Evolutionary conservation across 176 grass and related monocot species (phyloP).

Genomic region (Microstegium vimineum): DNA sequence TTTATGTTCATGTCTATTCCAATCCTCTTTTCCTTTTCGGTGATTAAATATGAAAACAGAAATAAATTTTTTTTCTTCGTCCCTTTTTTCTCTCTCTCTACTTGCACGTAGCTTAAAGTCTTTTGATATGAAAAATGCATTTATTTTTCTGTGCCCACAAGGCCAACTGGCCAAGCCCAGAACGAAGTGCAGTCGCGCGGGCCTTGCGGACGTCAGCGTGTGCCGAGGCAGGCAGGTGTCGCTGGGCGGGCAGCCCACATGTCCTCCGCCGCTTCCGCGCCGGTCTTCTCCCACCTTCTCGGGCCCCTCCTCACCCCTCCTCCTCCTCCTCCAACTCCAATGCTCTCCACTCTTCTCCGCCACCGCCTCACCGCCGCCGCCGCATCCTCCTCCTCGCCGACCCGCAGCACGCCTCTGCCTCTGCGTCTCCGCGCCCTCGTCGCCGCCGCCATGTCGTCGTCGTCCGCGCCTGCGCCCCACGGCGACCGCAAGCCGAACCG

Average conservation of each 20-base stretch:
- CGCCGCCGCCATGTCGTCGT: conserved; percentile 29
- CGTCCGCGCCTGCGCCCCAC: conserved; percentile 26
- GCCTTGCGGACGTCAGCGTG: not conserved
- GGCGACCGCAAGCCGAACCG: conserved; percentile 55
- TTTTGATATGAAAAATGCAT: not conserved
- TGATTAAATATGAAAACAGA: too few relatives aligned
- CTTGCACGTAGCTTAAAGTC: not conserved
- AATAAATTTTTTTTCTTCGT: too few relatives aligned
- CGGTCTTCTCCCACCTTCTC: conserved; percentile 39
- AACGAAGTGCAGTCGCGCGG: not conserved
- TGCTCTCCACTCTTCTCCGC: conserved; percentile 24
- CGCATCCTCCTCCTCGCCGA: not conserved
- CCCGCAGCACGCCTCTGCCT: not conserved
- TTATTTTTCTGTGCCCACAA: not conserved
- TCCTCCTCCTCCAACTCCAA: not conserved
- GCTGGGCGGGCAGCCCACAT: conserved; percentile 22
- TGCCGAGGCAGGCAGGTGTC: conserved; percentile 9
- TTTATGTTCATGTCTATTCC: too few relatives aligned
- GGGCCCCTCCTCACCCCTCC: not conserved
- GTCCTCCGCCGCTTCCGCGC: conserved; percentile 29
- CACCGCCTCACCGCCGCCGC: conserved; percentile 12
- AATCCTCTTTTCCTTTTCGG: too few relatives aligned
- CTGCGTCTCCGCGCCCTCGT: conserved; percentile 18
- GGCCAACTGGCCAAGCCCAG: not conserved
- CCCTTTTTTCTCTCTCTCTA: too few relatives aligned